Conservation (phyloP, 2,329 filamentous ascomycete species). For the Xylariaceae sp. region DNA sequence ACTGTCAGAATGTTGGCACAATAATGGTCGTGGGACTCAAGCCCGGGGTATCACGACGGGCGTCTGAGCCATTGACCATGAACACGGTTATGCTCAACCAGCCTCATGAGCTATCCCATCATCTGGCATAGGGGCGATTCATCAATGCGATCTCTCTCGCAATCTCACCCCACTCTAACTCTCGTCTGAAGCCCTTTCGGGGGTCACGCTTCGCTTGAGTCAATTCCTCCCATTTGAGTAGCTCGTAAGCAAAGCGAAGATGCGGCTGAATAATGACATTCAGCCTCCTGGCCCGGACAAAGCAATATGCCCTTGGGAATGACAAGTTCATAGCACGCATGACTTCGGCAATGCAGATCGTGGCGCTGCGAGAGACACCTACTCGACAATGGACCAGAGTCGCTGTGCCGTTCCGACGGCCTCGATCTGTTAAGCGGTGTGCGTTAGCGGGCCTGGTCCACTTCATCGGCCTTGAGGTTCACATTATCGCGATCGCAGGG, state of each 20-base stretch:
- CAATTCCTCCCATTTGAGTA: conserved; percentile 91
- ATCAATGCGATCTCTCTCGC: conserved; percentile 88
- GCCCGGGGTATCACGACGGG: too few species aligned
- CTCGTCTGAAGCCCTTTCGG: conserved; percentile 53
- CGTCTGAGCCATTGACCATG: too few species aligned
- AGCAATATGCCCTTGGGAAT: conserved; percentile 92
- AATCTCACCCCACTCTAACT: conserved; percentile 88
- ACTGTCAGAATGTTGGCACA: too few species aligned
- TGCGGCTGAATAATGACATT: conserved; percentile 99
- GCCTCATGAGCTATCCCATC: conserved; percentile 8
- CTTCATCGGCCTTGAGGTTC: not conserved
- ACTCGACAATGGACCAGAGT: conserved; percentile 96
- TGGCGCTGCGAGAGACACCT: conserved; percentile 90
- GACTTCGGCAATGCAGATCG: conserved; percentile 98
- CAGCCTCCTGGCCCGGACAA: conserved; percentile 82
- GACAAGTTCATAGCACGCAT: conserved; percentile 80
- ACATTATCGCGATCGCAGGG: not conserved
- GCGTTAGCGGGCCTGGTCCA: conserved; percentile 4
- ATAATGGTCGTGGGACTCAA: too few species aligned
- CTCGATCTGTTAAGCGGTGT: conserved; percentile 58
- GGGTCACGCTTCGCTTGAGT: conserved; percentile 47
- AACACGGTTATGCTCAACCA: not conserved
- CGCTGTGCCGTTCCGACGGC: conserved; percentile 70
- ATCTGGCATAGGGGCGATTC: conserved; percentile 89
- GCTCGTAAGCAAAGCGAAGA: conserved; percentile 88